A percentile compares a stretch with the other conserved stretches of the same genome.
Conservation (phyloP, 257 asterid species). For the Capsicum pubescens region DNA sequence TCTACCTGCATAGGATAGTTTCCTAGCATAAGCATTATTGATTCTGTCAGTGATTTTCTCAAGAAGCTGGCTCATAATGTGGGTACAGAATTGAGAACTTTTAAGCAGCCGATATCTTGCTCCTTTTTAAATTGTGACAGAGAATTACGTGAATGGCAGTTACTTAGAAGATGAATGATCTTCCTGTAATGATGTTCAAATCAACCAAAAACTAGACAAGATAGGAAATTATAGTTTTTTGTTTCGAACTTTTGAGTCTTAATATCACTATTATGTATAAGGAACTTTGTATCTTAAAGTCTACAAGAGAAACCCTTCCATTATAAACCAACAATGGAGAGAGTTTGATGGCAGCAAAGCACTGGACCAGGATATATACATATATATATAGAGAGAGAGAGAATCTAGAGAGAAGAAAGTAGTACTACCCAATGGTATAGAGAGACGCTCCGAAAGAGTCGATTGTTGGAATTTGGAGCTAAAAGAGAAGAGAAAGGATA, state of each 20-base stretch:
- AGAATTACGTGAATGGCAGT: background rate
- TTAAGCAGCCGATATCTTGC: background rate
- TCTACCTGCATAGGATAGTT: no score
- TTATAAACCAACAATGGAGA: constrained; percentile 75
- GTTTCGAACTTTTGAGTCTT: no score
- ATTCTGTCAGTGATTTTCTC: no score
- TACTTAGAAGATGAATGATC: no score
- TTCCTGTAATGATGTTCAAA: no score
- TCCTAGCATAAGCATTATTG: no score
- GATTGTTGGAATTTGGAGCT: background rate
- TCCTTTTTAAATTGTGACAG: background rate
- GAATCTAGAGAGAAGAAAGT: constrained; percentile 24
- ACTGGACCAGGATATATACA: constrained; percentile 64
- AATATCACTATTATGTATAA: no score
- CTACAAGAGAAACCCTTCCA: constrained; percentile 58
- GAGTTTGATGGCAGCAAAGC: constrained; percentile 76
- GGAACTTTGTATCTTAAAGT: no score
- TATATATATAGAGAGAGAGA: background rate
- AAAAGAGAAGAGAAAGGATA: no score
- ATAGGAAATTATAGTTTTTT: no score
- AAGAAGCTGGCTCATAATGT: background rate
- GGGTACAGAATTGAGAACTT: background rate
- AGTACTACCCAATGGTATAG: background rate
- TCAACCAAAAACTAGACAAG: no score
- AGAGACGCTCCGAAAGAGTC: background rate